phyloP scores from a whole-genome alignment of 176 grass and related monocot species.

The Juncus effusus region DNA sequence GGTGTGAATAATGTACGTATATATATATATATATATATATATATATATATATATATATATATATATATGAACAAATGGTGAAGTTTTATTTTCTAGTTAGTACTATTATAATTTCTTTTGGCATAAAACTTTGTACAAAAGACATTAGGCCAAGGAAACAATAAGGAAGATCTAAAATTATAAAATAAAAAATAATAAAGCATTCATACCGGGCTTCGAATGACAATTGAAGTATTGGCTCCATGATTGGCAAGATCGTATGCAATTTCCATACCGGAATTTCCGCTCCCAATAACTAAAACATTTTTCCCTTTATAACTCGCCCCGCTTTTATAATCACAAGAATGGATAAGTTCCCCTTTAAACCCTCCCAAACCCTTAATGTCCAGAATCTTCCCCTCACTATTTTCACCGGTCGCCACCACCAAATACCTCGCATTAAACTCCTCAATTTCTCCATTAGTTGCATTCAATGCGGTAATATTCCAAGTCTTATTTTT shows the following conservation, averaged over 20 bases:
- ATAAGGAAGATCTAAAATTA: neutral
- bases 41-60: neutral
- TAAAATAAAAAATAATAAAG: neutral
- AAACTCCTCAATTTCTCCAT: constrained; percentile 18
- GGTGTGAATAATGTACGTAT: too few species aligned
- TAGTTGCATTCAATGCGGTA: constrained; percentile 11
- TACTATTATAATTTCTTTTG: too few species aligned
- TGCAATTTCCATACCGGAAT: constrained; percentile 77
- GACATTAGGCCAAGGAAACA: too few species aligned
- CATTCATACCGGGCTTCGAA: constrained; percentile 40
- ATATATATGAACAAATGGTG: too few species aligned
- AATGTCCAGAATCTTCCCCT: constrained; percentile 26
- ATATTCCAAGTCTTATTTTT: constrained; percentile 28
- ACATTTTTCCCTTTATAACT: constrained; percentile 29
- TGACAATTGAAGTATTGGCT: constrained; percentile 36
- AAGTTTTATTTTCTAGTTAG: too few species aligned
- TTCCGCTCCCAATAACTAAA: constrained; percentile 61
- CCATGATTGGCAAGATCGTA: constrained; percentile 50
- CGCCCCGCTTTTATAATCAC: constrained; percentile 31
- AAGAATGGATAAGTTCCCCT: constrained; percentile 50
- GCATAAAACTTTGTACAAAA: too few species aligned
- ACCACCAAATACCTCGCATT: constrained; percentile 45
- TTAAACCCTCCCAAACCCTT: constrained; percentile 39
- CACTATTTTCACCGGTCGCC: constrained; percentile 59
- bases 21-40: neutral